Evolutionary conservation across 345 rosid genomes (phyloP).

Genomic region (Clausena lansium): DNA sequence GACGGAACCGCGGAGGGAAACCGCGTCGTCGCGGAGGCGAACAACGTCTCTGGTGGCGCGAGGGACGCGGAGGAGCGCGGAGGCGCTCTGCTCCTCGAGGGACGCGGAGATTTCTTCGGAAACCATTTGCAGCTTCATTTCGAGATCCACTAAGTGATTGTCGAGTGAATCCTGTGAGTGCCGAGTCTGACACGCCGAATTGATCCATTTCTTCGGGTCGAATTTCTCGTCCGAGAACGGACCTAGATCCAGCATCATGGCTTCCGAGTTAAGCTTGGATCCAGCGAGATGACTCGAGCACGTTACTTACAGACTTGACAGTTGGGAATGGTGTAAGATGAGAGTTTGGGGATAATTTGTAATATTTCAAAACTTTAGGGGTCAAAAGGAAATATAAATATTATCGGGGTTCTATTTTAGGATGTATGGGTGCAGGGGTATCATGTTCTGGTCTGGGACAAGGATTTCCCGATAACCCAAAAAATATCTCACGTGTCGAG

Average conservation of each 20-base stretch:
- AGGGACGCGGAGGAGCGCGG: conserved; percentile 90
- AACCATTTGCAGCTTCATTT: conserved; percentile 97
- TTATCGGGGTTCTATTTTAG: background rate
- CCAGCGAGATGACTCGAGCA: conserved; percentile 1
- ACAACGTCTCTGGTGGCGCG: conserved; percentile 91
- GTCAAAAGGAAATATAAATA: background rate
- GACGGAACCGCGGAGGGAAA: conserved; percentile 74
- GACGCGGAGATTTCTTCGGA: conserved; percentile 96
- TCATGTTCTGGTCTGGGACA: background rate
- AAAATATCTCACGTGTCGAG: background rate
- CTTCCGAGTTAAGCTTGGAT: conserved; percentile 1
- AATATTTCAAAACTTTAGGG: background rate
- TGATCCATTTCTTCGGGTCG: conserved; percentile 96
- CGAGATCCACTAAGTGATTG: conserved; percentile 90
- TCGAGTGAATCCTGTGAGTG: conserved; percentile 87
- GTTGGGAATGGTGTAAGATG: background rate
- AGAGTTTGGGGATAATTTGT: background rate
- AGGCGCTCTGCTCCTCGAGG: conserved; percentile 92
- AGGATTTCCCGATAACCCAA: background rate
- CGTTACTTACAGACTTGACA: background rate
- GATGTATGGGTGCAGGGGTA: background rate
- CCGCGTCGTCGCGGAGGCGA: conserved; percentile 91
- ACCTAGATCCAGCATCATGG: conserved; percentile 88
- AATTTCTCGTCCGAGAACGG: conserved; percentile 93
- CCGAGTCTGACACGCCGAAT: conserved; percentile 72